Conservation (phyloP, 139 green algal species). For the Ostreobium quekettii region DNA sequence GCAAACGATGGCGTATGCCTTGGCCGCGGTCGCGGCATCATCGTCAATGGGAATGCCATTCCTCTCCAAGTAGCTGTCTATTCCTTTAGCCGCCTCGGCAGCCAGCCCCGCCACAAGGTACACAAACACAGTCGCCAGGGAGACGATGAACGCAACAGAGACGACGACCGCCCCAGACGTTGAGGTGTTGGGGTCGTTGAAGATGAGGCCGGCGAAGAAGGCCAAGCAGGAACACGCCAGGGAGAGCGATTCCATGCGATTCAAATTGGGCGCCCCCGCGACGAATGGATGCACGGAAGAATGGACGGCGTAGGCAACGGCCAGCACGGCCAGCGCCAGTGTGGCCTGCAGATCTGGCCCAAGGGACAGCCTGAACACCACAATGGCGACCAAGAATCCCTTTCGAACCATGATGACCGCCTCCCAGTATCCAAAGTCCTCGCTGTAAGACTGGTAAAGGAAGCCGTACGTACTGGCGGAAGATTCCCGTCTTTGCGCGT, state of each 20-base stretch:
- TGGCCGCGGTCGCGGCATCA: too few species aligned
- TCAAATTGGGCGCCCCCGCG: neutral
- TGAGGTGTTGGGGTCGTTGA: slow-evolving; percentile 16
- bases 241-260: slow-evolving; percentile 4
- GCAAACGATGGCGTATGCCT: too few species aligned
- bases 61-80: too few species aligned
- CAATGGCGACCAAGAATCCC: neutral
- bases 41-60: too few species aligned
- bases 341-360: slow-evolving; percentile 8
- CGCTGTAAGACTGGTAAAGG: slow-evolving; percentile 10
- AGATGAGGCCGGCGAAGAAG: slow-evolving; percentile 15
- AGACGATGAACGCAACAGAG: too few species aligned
- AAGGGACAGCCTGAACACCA: slow-evolving; percentile 12
- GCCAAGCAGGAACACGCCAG: slow-evolving; percentile 11
- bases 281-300: slow-evolving; percentile 4
- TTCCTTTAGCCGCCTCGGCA: too few species aligned
- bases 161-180: too few species aligned
- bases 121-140: too few species aligned
- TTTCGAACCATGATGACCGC: slow-evolving; percentile 1
- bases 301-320: slow-evolving; percentile 1
- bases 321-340: slow-evolving; percentile 6
- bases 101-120: too few species aligned
- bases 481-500: too few species aligned
- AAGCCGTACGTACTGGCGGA: slow-evolving; percentile 6
- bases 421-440: slow-evolving; percentile 13